Percentiles rank a stretch among this genome's conserved stretches.
Evolutionary conservation across 768 basidiomycete species (phyloP).

Genomic region (Podaxis rugospora): DNA sequence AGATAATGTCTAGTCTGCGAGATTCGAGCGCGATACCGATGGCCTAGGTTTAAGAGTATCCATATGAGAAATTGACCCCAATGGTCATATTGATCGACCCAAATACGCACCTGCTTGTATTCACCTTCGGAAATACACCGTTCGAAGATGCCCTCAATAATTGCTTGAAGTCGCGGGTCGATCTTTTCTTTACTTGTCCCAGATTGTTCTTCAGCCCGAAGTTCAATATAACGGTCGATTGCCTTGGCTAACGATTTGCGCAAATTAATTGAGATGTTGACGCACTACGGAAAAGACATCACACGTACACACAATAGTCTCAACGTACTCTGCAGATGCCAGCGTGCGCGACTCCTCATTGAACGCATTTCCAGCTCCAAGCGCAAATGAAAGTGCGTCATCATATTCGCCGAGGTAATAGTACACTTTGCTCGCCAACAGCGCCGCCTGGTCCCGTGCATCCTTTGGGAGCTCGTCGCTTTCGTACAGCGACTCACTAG

Average conservation of each 20-base stretch:
- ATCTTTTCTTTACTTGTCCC: constrained; percentile 50
- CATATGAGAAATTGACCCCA: constrained; percentile 12
- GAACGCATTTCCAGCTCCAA: constrained; percentile 86
- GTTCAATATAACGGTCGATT: constrained; percentile 87
- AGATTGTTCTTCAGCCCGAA: constrained; percentile 54
- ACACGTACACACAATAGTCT: constrained; percentile 88
- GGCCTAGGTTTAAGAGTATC: constrained; percentile 44
- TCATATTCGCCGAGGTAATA: constrained; percentile 95
- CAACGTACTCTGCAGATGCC: constrained; percentile 82
- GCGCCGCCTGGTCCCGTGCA: constrained; percentile 78
- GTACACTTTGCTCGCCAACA: constrained; percentile 97
- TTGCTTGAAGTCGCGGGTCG: constrained; percentile 73
- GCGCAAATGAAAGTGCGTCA: constrained; percentile 92
- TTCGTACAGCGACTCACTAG: constrained; percentile 89
- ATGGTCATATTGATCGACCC: neutral
- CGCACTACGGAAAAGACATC: neutral
- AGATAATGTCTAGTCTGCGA: constrained; percentile 81
- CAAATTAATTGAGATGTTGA: constrained; percentile 1
- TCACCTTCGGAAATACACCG: constrained; percentile 87
- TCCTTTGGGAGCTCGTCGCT: constrained; percentile 67
- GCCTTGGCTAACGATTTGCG: constrained; percentile 67
- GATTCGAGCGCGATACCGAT: constrained; percentile 95
- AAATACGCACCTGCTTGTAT: constrained; percentile 70
- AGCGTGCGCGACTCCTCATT: constrained; percentile 60
- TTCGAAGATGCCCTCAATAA: constrained; percentile 87